These are phyloP conservation scores for Raddia distichophylla DNA, from an alignment of 176 grass and related monocot genomes.

Conservation along the genomic window DNA sequence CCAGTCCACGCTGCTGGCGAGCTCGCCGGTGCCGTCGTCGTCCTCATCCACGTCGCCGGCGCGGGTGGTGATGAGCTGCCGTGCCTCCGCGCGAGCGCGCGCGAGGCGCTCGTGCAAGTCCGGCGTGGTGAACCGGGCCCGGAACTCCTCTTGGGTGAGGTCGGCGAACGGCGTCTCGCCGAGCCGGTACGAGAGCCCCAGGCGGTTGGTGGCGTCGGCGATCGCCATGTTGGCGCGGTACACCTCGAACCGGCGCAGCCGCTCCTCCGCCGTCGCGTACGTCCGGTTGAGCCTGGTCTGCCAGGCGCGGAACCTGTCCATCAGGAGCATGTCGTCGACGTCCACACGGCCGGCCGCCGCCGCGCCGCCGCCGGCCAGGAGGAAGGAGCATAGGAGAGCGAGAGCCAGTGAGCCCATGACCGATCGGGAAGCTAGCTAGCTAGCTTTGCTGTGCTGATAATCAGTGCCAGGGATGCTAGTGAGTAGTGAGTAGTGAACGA, in stretches of 20 bases:
- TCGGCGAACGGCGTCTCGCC: slow-evolving; percentile 51
- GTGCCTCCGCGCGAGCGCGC: background rate
- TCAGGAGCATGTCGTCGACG: slow-evolving; percentile 7
- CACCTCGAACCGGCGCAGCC: slow-evolving; percentile 39
- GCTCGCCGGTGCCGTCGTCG: background rate
- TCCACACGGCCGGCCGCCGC: background rate
- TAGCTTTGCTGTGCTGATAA: background rate
- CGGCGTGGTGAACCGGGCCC: background rate
- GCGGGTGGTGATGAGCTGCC: background rate
- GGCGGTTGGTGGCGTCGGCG: slow-evolving; percentile 46
- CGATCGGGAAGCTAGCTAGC: background rate
- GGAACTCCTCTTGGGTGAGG: slow-evolving; percentile 43
- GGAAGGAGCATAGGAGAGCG: slow-evolving; percentile 10
- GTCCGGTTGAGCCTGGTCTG: slow-evolving; percentile 19
- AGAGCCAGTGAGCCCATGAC: background rate
- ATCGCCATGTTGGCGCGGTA: slow-evolving; percentile 35
- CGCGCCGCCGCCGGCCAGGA: background rate
- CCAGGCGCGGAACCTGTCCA: slow-evolving; percentile 21
- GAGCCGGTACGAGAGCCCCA: slow-evolving; percentile 25
- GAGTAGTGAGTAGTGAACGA: background rate
- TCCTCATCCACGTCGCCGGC: background rate
- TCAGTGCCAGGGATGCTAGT: no score
- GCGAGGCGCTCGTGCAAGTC: background rate
- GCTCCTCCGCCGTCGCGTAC: slow-evolving; percentile 26
- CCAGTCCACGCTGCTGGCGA: slow-evolving; percentile 27